Conservation (phyloP, 305 asterid genomes). For the Solanum hybrid region DNA sequence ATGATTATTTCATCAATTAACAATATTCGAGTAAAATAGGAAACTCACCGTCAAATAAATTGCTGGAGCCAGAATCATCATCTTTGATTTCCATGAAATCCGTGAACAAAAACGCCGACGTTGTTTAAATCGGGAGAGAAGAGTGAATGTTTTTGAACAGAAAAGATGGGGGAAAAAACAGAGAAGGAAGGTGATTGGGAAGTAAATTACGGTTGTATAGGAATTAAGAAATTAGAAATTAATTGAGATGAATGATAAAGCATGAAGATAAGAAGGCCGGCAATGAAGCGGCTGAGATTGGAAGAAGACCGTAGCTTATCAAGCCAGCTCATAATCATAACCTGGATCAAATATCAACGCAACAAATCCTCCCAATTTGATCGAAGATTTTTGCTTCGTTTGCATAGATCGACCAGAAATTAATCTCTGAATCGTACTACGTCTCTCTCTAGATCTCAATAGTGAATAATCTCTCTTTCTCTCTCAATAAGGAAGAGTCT, state of each 20-base stretch:
- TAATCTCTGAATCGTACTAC: background rate
- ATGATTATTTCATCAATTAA: background rate
- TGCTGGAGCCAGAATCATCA: constrained; percentile 27
- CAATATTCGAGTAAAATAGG: background rate
- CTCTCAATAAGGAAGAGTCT: background rate
- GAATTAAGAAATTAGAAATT: constrained; percentile 41
- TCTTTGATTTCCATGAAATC: constrained; percentile 43
- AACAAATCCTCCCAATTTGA: constrained; percentile 10
- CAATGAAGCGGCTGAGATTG: constrained; percentile 77
- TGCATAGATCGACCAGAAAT: constrained; percentile 45
- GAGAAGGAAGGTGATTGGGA: background rate
- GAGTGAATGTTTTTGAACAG: background rate
- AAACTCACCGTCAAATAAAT: constrained; percentile 43
- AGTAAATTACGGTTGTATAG: constrained; percentile 64
- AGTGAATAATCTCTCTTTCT: background rate
- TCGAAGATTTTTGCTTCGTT: constrained; percentile 38
- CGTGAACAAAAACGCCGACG: background rate
- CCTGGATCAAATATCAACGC: constrained; percentile 15
- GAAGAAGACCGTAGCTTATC: constrained; percentile 63
- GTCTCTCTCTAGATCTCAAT: background rate
- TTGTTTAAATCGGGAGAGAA: background rate
- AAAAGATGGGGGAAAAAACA: background rate
- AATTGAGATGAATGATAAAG: constrained; percentile 20
- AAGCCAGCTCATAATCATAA: constrained; percentile 66
- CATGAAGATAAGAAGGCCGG: constrained; percentile 47